Base-by-base conservation (phyloP, 768 basidiomycete genomes). In the Boletus sp. region DNA sequence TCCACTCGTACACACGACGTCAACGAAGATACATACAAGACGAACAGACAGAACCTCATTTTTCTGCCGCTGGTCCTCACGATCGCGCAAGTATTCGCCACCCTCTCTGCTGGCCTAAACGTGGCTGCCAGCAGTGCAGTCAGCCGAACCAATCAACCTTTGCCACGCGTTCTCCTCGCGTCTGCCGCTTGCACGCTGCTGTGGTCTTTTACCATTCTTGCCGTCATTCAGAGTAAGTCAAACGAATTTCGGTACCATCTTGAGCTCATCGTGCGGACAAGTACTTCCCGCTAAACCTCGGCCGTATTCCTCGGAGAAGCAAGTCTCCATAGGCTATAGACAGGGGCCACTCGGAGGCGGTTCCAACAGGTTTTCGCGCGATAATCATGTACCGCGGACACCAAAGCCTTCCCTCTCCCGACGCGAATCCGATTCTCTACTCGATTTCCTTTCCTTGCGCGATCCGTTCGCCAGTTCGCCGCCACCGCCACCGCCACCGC, bases 391-490 rank as follows among this genome's bases (percentile, higher is more conserved):
- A 7, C 18, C 50, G 7, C 58, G 60, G 41, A 56, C 48, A 11
- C 59, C 47, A 46, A 67, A 70, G 4, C 61, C 59, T 33, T 62
- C 66, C 2, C 35, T 68, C 42, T 59, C 65, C 24, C 61, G 61
- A 7, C 59, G 62, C 30, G 60, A 58, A 54, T 63, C 65, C 44
- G 71, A 72, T 58, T 65, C 71, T 39, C 24, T 64, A 0, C 60
- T 70, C 20, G 71, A 72, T 59, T 72, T 74, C 42, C 68, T 73
- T 52, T 72, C 71, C 10, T 55, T 72, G 59, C 68, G 69, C 47
- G 71, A 72, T 52, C 71, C 71, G 18, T 72, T 72, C 5, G 71
- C 71, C 15, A 73, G 72, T 18, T 65, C 60, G 1, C 71, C 71
- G n/a, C 70, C 71, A 1, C 68, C 59, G n/a, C 70, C 71, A 1